Percentiles rank a stretch among this genome's conserved stretches.
These are phyloP conservation scores for Lepidium didymum DNA, from an alignment of 345 rosid species.

Conservation along the genomic window DNA sequence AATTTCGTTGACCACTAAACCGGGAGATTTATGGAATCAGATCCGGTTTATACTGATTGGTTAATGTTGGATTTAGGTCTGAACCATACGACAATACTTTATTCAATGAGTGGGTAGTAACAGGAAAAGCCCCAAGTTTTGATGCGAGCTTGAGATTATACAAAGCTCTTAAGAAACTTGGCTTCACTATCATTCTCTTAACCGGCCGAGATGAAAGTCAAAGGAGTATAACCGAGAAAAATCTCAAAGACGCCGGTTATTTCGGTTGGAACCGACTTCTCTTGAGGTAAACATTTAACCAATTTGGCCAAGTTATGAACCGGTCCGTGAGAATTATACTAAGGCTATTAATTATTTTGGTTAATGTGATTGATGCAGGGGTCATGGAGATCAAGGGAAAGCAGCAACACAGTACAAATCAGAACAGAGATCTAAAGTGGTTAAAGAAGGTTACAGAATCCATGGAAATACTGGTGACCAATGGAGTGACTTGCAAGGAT, in stretches of 20 bases:
- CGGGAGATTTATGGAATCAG: background rate
- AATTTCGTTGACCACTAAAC: background rate
- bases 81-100: conserved; percentile 34
- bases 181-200: conserved; percentile 53
- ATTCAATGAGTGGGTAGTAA: conserved; percentile 55
- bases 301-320: no score
- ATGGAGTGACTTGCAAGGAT: conserved; percentile 84
- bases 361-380: conserved; percentile 32
- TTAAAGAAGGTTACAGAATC: conserved; percentile 52
- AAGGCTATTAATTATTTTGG: background rate
- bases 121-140: conserved; percentile 56
- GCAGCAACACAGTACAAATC: conserved; percentile 58
- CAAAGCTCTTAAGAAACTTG: conserved; percentile 52
- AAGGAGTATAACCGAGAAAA: conserved; percentile 48
- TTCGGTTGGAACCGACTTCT: conserved; percentile 60
- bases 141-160: conserved; percentile 55
- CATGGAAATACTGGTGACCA: conserved; percentile 83
- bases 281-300: conserved; percentile 48
- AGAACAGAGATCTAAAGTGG: conserved; percentile 48
- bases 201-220: conserved; percentile 67
- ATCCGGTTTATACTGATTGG: background rate
- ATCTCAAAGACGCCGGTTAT: conserved; percentile 52
- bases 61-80: conserved; percentile 33
- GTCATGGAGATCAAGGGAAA: conserved; percentile 45
- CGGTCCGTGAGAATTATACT: background rate